Evolutionary conservation across 2,329 filamentous ascomycete species (phyloP).

Genomic region (Sordariomycetes sp.): DNA sequence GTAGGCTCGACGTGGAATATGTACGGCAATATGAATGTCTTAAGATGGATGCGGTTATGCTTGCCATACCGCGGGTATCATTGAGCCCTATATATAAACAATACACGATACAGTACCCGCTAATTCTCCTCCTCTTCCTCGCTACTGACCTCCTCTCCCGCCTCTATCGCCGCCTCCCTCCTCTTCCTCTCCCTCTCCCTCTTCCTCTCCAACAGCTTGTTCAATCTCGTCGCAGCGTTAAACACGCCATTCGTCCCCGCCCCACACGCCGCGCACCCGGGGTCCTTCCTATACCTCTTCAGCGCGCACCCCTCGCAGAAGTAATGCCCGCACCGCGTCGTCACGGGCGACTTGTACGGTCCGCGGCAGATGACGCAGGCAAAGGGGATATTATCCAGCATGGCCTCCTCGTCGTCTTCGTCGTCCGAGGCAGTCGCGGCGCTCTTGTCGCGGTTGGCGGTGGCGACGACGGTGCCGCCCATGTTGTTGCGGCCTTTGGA

Average conservation of each 20-base stretch:
- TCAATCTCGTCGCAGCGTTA: conserved; percentile 72
- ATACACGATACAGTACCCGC: not conserved
- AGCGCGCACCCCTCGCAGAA: conserved; percentile 89
- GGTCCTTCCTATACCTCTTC: conserved; percentile 74
- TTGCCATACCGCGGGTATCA: not conserved
- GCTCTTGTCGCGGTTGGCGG: conserved; percentile 32
- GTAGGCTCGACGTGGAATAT: too few species aligned
- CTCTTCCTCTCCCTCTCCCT: conserved; percentile 44
- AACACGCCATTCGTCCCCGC: conserved; percentile 81
- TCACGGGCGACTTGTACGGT: conserved; percentile 64
- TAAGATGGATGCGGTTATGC: too few species aligned
- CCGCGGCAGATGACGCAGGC: conserved; percentile 77
- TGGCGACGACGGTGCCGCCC: conserved; percentile 47
- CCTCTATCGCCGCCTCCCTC: conserved; percentile 37
- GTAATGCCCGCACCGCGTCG: conserved; percentile 90
- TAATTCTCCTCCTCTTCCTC: conserved; percentile 20
- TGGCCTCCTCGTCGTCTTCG: conserved; percentile 48
- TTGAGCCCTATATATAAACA: not conserved
- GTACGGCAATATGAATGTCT: too few species aligned
- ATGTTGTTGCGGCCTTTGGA: conserved; percentile 56
- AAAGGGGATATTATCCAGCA: conserved; percentile 78
- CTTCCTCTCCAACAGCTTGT: conserved; percentile 67
- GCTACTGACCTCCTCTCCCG: conserved; percentile 34
- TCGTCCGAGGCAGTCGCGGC: conserved; percentile 20
- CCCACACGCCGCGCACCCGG: conserved; percentile 75